Percentiles rank a stretch among this genome's conserved stretches.
phyloP scores from a whole-genome alignment of 257 asterid species.

The Solanum dulcamara region DNA sequence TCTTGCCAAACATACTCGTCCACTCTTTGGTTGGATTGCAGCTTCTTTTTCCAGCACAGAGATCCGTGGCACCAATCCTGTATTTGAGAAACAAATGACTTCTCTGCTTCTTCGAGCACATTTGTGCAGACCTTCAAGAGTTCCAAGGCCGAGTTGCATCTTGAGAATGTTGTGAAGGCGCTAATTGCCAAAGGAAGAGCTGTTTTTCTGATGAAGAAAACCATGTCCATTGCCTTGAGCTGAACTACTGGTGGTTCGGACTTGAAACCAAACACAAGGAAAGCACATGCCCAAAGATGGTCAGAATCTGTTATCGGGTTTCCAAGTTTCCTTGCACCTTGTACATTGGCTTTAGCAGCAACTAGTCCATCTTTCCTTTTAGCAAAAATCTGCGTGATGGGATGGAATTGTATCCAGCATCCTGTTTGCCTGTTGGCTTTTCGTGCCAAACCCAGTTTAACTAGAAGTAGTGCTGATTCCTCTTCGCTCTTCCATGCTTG shows the following conservation, averaged over 20 bases:
- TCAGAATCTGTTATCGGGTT: conserved; percentile 29
- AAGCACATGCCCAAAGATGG: conserved; percentile 79
- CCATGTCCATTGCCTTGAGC: conserved; percentile 68
- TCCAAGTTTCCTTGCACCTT: conserved; percentile 45
- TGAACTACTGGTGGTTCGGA: conserved; percentile 66
- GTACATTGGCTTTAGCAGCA: conserved; percentile 51
- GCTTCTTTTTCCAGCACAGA: conserved; percentile 67
- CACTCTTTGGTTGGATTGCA: conserved; percentile 47
- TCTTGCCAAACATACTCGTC: conserved; percentile 88
- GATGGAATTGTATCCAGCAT: conserved; percentile 74
- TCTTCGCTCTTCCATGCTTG: conserved; percentile 67
- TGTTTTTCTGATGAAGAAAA: conserved; percentile 47
- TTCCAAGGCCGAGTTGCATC: conserved; percentile 77
- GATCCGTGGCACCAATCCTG: conserved; percentile 82
- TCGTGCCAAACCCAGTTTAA: conserved; percentile 59
- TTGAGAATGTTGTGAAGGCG: conserved; percentile 52
- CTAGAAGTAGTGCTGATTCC: conserved; percentile 53
- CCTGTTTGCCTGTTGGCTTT: conserved; percentile 46
- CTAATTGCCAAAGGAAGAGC: conserved; percentile 62
- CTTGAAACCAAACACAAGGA: conserved; percentile 75
- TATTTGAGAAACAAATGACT: conserved; percentile 60
- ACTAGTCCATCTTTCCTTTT: conserved; percentile 32
- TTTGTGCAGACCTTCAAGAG: conserved; percentile 78
- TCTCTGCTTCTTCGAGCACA: conserved; percentile 82
- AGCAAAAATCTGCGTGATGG: conserved; percentile 47